Percentiles rank a stretch among this genome's conserved stretches.
Evolutionary conservation across 768 basidiomycete genomes (phyloP).

Genomic region (Cyclocybe cylindracea): DNA sequence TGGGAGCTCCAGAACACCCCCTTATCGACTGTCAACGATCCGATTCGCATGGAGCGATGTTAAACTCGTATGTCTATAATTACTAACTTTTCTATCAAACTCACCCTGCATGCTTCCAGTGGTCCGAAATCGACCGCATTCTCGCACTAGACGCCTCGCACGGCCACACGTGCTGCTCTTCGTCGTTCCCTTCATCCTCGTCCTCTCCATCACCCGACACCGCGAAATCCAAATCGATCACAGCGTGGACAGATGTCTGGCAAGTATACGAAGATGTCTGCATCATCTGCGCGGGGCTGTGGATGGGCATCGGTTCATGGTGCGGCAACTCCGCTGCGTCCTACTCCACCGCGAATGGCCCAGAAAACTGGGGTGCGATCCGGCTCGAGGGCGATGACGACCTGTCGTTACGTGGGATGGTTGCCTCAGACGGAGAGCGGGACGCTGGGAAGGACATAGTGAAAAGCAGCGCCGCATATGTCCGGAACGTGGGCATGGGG

Average conservation of each 20-base stretch:
- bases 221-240: conserved; percentile 38
- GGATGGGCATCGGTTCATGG: conserved; percentile 62
- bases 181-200: conserved; percentile 18
- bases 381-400: conserved; percentile 71
- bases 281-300: conserved; percentile 78
- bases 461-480: conserved; percentile 25
- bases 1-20: conserved; percentile 36
- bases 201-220: conserved; percentile 10
- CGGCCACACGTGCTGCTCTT: conserved; percentile 36
- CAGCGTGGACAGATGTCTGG: conserved; percentile 75
- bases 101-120: conserved; percentile 38
- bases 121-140: conserved; percentile 77
- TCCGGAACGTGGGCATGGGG: conserved; percentile 66
- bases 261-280: conserved; percentile 85
- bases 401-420: conserved; percentile 35
- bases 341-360: conserved; percentile 49
- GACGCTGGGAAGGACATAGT: conserved; percentile 38
- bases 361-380: conserved; percentile 57
- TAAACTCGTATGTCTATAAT: conserved; percentile 51
- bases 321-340: conserved; percentile 48
- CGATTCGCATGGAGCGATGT: conserved; percentile 87
- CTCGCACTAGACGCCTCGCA: conserved; percentile 46
- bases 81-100: not conserved
- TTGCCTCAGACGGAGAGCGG: conserved; percentile 34
- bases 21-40: conserved; percentile 59